phyloP scores from a whole-genome alignment of 345 rosid species.

The Psidium friedrichsthalianum region DNA sequence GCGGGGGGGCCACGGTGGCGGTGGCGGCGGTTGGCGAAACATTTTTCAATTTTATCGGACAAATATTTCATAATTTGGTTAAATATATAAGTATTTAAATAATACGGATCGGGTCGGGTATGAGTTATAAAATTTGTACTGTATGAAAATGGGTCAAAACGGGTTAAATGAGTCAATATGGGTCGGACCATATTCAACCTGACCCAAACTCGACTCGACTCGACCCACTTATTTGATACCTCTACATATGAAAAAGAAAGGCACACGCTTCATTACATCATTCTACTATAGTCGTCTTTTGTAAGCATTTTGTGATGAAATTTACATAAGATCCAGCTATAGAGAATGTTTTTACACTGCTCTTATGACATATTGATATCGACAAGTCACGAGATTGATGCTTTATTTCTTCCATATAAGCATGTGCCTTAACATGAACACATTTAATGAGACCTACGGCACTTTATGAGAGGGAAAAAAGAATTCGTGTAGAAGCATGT shows the following conservation, averaged over 20 bases:
- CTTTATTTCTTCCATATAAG: not conserved
- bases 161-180: no score
- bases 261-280: not conserved
- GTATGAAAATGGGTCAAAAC: no score
- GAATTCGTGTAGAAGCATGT: not conserved
- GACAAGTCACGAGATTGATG: not conserved
- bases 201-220: no score
- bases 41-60: no score
- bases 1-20: no score
- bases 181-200: no score
- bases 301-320: not conserved
- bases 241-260: not conserved
- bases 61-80: no score
- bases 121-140: no score
- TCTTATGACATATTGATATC: not conserved
- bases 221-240: no score
- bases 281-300: not conserved
- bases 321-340: not conserved
- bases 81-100: no score
- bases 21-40: no score
- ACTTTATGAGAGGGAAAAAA: not conserved
- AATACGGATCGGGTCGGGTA: no score
- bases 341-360: not conserved
- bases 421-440: not conserved
- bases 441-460: not conserved